Conservation (phyloP, 129 eudicot species). For the Chrysanthemum seticuspe region DNA sequence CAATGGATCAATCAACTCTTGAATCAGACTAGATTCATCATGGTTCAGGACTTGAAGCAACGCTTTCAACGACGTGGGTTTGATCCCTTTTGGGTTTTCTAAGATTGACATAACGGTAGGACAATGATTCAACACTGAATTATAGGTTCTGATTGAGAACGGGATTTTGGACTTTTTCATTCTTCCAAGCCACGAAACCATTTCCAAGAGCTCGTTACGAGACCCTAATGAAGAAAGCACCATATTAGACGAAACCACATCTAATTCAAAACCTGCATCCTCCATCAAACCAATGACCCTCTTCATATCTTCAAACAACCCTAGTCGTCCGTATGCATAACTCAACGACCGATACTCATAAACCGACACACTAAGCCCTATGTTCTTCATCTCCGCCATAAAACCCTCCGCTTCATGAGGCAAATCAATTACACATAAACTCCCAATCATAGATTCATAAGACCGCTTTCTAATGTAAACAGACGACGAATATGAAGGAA, state of each 20-base stretch:
- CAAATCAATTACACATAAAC: conserved; percentile 49
- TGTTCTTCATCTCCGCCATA: conserved; percentile 58
- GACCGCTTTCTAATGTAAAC: conserved; percentile 47
- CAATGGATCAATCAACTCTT: conserved; percentile 49
- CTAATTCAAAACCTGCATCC: conserved; percentile 51
- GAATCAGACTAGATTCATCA: conserved; percentile 48
- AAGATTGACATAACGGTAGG: conserved; percentile 48
- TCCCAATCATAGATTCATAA: conserved; percentile 55
- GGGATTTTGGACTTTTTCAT: conserved; percentile 41
- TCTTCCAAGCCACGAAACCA: conserved; percentile 64
- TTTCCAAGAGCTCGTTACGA: conserved; percentile 46
- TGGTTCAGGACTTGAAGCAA: conserved; percentile 38
- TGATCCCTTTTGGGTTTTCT: conserved; percentile 23
- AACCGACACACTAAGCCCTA: conserved; percentile 37
- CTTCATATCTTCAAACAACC: conserved; percentile 50
- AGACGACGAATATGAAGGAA: conserved; percentile 42
- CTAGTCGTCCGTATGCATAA: conserved; percentile 70
- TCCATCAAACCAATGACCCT: conserved; percentile 48
- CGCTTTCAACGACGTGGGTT: conserved; percentile 50
- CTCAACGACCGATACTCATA: conserved; percentile 63
- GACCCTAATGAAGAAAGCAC: conserved; percentile 73
- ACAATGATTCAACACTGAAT: conserved; percentile 75
- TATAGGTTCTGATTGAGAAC: conserved; percentile 67
- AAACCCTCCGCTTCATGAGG: conserved; percentile 62
- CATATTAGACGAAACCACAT: conserved; percentile 74